These are phyloP conservation scores for Globisporangium nodosum DNA, from an alignment of 352 stramenopile genomes.

Conservation along the genomic window DNA sequence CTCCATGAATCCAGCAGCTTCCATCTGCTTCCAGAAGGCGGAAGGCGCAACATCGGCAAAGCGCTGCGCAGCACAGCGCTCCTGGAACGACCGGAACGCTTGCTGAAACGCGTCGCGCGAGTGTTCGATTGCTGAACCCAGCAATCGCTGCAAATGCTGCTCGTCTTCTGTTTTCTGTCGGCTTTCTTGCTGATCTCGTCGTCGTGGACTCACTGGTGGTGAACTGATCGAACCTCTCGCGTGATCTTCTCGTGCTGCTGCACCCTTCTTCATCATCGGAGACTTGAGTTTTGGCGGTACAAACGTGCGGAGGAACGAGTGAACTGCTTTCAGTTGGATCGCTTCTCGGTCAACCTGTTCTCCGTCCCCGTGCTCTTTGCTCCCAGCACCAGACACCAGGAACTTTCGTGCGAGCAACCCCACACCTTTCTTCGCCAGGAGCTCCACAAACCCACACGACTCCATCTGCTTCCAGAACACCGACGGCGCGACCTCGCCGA, in stretches of 20 bases:
- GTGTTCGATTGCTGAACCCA: conserved; percentile 23
- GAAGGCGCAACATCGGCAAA: conserved; percentile 21
- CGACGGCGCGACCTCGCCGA: conserved; percentile 21
- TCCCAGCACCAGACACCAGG: conserved; percentile 4
- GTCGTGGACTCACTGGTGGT: background rate
- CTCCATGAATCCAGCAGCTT: conserved; percentile 24
- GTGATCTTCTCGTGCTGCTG: background rate
- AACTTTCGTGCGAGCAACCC: conserved; percentile 34
- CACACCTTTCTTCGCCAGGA: conserved; percentile 34
- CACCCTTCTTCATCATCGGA: background rate
- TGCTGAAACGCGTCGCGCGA: conserved; percentile 23
- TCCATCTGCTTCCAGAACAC: conserved; percentile 51
- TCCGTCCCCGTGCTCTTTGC: conserved; percentile 6
- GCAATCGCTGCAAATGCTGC: background rate
- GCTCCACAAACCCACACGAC: conserved; percentile 26
- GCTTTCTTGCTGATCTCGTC: background rate
- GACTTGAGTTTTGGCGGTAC: background rate
- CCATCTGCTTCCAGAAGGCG: conserved; percentile 37
- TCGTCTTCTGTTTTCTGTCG: background rate
- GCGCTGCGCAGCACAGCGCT: conserved; percentile 38
- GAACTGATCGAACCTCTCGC: background rate
- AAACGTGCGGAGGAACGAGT: conserved; percentile 17
- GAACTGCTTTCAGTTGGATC: conserved; percentile 26
- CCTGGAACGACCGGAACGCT: conserved; percentile 24
- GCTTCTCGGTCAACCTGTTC: background rate